A percentile compares a stretch with the other conserved stretches of the same genome.
These are phyloP conservation scores for Hypomyces perniciosus DNA, from an alignment of 2,329 filamentous ascomycete species.

Conservation along the genomic window DNA sequence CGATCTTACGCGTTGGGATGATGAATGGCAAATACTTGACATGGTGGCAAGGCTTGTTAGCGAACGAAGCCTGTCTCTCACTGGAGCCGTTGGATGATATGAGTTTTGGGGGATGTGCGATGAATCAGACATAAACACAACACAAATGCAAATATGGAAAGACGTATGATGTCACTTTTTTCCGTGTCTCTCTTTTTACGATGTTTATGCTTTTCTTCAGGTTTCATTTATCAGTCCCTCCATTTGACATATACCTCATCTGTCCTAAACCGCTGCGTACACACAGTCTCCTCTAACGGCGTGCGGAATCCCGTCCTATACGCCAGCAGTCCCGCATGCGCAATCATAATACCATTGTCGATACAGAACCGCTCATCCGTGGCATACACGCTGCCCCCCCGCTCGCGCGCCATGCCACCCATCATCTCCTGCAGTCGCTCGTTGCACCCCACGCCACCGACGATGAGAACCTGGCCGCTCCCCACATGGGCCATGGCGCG, in stretches of 20 bases:
- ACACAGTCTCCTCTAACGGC: conserved; percentile 71
- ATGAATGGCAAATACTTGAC: neutral
- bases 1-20: neutral
- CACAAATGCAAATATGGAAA: neutral
- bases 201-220: conserved; percentile 7
- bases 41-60: too few species aligned
- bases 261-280: conserved; percentile 76
- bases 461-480: conserved; percentile 82
- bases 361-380: conserved; percentile 98
- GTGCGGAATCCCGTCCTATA: conserved; percentile 77
- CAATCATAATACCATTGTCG: conserved; percentile 99
- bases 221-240: conserved; percentile 48
- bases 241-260: conserved; percentile 77
- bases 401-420: conserved; percentile 85
- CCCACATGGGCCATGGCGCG: conserved; percentile 97
- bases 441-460: conserved; percentile 94
- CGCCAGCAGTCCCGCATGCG: conserved; percentile 84
- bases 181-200: conserved; percentile 3
- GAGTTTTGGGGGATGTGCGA: conserved; percentile 6
- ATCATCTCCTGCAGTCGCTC: conserved; percentile 96
- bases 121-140: conserved; percentile 3
- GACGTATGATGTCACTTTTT: conserved; percentile 1
- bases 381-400: conserved; percentile 85
- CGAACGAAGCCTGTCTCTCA: neutral
- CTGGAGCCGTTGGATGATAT: neutral